Conservation (phyloP, 2,329 filamentous ascomycete species). For the Chlorencoelia australis region DNA sequence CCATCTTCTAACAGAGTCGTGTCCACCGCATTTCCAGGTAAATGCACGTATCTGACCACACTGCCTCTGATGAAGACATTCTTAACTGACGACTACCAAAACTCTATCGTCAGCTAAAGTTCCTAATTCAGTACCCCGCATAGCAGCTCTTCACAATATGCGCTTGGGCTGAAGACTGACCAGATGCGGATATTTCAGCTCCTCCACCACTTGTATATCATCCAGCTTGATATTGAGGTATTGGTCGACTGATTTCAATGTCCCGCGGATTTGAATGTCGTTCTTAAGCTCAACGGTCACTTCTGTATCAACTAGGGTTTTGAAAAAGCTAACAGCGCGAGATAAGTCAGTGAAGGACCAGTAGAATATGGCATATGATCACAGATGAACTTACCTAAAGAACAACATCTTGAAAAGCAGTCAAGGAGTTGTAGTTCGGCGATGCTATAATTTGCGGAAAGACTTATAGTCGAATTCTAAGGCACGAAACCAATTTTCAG, state of each 20-base stretch:
- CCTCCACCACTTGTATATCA: conserved; percentile 84
- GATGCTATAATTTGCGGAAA: too few species aligned
- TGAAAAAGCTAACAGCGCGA: conserved; percentile 68
- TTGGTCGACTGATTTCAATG: conserved; percentile 94
- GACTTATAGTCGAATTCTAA: too few species aligned
- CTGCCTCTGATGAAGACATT: conserved; percentile 70
- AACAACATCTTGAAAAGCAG: conserved; percentile 33
- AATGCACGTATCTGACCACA: conserved; percentile 64
- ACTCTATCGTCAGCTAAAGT: too few species aligned
- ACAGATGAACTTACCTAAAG: conserved; percentile 26
- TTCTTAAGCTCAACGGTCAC: conserved; percentile 99
- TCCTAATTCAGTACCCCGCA: conserved; percentile 5
- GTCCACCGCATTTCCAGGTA: conserved; percentile 58
- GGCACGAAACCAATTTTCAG: too few species aligned
- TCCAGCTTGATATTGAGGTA: conserved; percentile 99
- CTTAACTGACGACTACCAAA: conserved; percentile 54
- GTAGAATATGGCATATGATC: background rate
- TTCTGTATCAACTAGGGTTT: conserved; percentile 93
- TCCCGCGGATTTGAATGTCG: conserved; percentile 93
- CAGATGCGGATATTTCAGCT: conserved; percentile 89
- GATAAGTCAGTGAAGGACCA: conserved; percentile 3
- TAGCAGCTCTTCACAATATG: background rate
- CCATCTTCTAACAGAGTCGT: conserved; percentile 62
- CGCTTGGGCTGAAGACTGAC: conserved; percentile 36
- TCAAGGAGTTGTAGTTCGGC: too few species aligned